Evolutionary conservation across 192 early-diverging fungal species (phyloP), one percentile per base, ranked within the genome.

Genomic region (Umbelopsis sp.): DNA sequence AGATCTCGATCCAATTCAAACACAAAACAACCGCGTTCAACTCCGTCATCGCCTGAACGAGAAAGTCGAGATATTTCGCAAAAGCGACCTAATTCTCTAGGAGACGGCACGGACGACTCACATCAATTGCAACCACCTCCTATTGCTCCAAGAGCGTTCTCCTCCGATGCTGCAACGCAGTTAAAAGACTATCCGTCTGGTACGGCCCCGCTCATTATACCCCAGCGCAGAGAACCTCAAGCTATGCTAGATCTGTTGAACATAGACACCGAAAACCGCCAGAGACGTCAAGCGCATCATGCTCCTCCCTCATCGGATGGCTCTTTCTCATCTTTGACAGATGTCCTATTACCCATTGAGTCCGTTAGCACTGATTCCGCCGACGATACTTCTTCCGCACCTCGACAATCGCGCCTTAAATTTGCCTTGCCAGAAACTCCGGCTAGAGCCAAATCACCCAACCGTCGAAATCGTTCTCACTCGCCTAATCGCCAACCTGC

Each of bases 341-440:
- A 73, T 44, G 65, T 53, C 35, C 66, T 73, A 1, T 51, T 73
- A 15, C 66, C 72, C 1, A 49, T 73, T 35, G 72, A 73, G 25
- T 52, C 52, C 2, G n/a, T 46, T 2, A 70, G 27, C 27, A 61
- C 69, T 13, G 53, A 46, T 41, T 22, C 16, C 21, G 11, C 2
- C 37, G 50, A 50, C 10, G 18, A 70, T 64, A 30, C 71, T 44
- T 21, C 61, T 49, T 8, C 71, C 4, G 20, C 69, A 10, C 74
- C 74, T 22, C 65, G 75, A 23, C 49, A 51, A 23, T 72, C 75
- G 12, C 66, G 76, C n/a, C 49, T 78, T 8, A 69, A 53, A 49
- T 78, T 78, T 51, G 67, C 68, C 21, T 58, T 78, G 13, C 76
- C 76, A 10, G 68, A 66, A 16, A 73, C 76, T 16, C 76, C 76